Base-by-base conservation (phyloP, 2,329 filamentous ascomycete genomes). In the Hypoxylon sp. region DNA sequence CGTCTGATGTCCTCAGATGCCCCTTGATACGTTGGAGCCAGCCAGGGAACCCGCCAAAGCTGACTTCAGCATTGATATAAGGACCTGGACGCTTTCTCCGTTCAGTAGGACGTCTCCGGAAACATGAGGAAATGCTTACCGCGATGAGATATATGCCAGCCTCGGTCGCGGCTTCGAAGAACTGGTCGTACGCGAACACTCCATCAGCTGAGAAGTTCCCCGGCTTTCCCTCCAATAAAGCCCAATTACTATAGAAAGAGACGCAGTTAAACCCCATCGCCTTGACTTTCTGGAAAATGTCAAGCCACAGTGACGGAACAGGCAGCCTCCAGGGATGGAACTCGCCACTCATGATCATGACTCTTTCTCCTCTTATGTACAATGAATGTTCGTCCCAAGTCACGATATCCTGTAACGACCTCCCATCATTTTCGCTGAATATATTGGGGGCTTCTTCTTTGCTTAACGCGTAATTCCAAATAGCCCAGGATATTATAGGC, bases 241-340 rank as follows among this genome's bases (percentile, higher is more conserved):
- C 91, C 93, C 92, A 97, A 73, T 94, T 87, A 5, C 89, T 84
- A 75, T 95, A 95, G 78, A 94, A 93, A 0, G 91, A 93, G 0
- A 94, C 91, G 46, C 88, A 87, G 74, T 92, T 94, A 80, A 93
- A 94, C 0, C 93, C 93, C 2, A 93, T 80, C 0, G 92, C 90
- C 79, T 92, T 94, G 78, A 95, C 88, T 79, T 97, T 97, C 74
- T 96, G 91, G 73, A 97, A 92, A 1, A 95, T 76, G 72, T 95
- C 93, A 6, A 92, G 83, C 83, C 90, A 85, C 0, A 86, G 76
- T 0, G 78, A 80, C 0, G 83, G 81, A 0, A 85, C 82, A 0
- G 84, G 83, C 0, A 85, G 75, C 56, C 79, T 74, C 66, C 76
- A 92, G 0, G 90, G 89, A 75, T 92, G 90, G n/a, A 92, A 86